Evolutionary conservation across 78 protist genomes (phyloP).

Genomic region (Dictyostelium brefeldianum): DNA sequence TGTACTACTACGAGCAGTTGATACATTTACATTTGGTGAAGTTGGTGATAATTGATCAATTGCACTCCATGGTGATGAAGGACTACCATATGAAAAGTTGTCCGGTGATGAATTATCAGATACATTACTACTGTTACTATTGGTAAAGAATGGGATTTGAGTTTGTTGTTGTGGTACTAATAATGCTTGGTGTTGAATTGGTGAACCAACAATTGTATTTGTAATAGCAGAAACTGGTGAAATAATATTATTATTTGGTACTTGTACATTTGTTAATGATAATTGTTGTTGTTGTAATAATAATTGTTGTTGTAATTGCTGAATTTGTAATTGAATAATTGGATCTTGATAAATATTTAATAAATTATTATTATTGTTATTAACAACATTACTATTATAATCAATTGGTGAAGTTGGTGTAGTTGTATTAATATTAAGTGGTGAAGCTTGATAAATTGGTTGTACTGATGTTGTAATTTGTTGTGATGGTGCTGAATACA

Average conservation of each 20-base stretch:
- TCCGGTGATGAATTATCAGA: conserved; percentile 15
- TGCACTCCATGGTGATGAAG: neutral
- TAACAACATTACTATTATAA: neutral
- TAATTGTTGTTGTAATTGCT: conserved; percentile 12
- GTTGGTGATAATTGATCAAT: neutral
- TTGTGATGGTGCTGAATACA: neutral
- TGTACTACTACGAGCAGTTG: neutral
- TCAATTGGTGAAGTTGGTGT: neutral
- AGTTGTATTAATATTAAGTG: neutral
- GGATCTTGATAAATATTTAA: neutral
- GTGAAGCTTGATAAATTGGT: neutral
- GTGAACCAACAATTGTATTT: neutral
- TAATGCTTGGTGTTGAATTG: neutral
- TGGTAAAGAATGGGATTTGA: too few relatives aligned
- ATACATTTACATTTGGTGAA: neutral
- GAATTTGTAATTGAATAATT: neutral
- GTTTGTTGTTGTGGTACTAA: conserved; percentile 1
- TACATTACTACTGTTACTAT: neutral
- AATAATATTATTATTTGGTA: too few relatives aligned
- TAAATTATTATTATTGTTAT: neutral
- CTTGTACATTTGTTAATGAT: neutral
- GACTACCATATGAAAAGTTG: conserved; percentile 13
- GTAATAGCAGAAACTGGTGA: neutral
- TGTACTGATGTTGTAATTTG: neutral
- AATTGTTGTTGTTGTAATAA: neutral